Evolutionary conservation across 148 eudicot genomes (phyloP).

Genomic region (Nepenthes mirabilis): DNA sequence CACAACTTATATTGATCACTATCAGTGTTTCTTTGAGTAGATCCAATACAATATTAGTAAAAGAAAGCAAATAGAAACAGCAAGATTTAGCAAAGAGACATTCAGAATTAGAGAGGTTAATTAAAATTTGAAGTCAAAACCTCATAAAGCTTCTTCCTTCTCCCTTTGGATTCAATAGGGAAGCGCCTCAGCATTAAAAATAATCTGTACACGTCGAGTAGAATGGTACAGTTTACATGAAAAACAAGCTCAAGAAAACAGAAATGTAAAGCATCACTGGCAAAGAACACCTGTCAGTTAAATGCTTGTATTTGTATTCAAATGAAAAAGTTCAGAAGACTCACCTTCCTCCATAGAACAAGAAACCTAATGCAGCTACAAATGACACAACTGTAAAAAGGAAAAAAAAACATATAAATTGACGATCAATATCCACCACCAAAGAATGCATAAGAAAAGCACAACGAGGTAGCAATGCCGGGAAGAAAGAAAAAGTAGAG

Average conservation of each 20-base stretch:
- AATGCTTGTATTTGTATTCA: neutral
- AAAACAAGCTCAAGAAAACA: neutral
- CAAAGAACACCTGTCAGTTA: neutral
- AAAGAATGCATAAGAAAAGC: neutral
- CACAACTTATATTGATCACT: too few species aligned
- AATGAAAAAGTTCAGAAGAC: neutral
- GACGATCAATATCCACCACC: conserved; percentile 1
- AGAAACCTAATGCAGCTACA: conserved; percentile 50
- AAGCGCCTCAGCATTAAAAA: conserved; percentile 58
- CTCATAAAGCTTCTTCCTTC: conserved; percentile 75
- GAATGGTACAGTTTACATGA: neutral
- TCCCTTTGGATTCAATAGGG: conserved; percentile 77
- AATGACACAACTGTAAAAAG: conserved; percentile 42
- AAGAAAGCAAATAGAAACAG: too few species aligned
- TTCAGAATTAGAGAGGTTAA: too few species aligned
- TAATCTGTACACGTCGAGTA: conserved; percentile 29
- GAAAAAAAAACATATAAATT: conserved; percentile 3
- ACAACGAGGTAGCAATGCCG: too few species aligned
- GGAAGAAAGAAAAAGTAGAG: too few species aligned
- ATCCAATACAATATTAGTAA: too few species aligned
- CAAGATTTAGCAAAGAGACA: too few species aligned
- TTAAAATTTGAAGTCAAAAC: conserved; percentile 15
- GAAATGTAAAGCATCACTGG: neutral
- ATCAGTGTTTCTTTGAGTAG: too few species aligned
- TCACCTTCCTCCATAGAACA: conserved; percentile 66